Evolutionary conservation across 2,329 filamentous ascomycete genomes (phyloP), one percentile per base, ranked within the genome.

Genomic region (Fusarium beomiforme): DNA sequence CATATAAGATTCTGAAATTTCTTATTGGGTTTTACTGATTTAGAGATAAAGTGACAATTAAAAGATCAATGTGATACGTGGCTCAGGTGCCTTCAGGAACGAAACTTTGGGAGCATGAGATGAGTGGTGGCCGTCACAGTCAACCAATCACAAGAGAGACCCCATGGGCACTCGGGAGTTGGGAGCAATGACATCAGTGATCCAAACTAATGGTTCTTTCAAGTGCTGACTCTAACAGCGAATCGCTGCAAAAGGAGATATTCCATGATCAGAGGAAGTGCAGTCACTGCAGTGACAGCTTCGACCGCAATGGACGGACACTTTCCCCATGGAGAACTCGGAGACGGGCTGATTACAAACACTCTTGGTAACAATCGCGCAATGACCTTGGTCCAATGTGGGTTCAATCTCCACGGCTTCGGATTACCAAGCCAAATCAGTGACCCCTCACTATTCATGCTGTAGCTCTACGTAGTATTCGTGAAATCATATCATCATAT

Each of bases 271-370:
- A 33, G 34, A 14, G 17, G 17, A 24, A n/a, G n/a, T n/a, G n/a
- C 17, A 41, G 33, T 33, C 16, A 19, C 46, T 6, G 14, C 11
- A 17, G 17, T 14, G 10, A 36, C 4, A 16, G 31, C 37, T 29
- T 29, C 29, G 11, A 29, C 29, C 29, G 4, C 11, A 3, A 29
- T 51, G 13, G 13, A 44, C n/a, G n/a, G 19, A 29, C 23, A 17
- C n/a, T 31, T 24, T 56, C 47, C 14, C 36, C 31, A 39, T 53
- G 42, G 36, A 50, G 65, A 4, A 26, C 43, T 53, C 65, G 65
- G 64, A 49, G 58, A 46, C 41, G 64, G 64, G 34, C 8, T 68
- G 64, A 63, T 67, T 67, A 67, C 64, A 50, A 67, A 67, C 49
- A 67, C 37, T 23, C 37, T 9, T 44, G 46, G 46, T 46, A 21